phyloP scores from a whole-genome alignment of 2,329 filamentous ascomycete genomes.

The Paramyrothecium sp. region DNA sequence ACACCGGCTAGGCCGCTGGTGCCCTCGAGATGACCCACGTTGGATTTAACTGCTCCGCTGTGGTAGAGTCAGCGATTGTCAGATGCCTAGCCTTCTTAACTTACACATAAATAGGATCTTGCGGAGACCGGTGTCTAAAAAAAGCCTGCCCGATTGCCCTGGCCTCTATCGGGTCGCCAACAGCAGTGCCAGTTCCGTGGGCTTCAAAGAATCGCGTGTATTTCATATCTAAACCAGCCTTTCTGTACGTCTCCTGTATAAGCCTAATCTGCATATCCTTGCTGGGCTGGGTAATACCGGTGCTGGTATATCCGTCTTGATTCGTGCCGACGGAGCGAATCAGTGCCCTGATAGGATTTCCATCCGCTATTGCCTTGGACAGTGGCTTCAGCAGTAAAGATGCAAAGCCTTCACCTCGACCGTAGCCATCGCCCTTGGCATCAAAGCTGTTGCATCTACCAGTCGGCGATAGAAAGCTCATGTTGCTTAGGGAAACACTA shows the following conservation, averaged over 20 bases:
- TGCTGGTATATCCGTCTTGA: conserved; percentile 29
- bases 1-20: conserved; percentile 14
- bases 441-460: neutral
- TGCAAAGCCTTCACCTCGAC: neutral
- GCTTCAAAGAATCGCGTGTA: conserved; percentile 44
- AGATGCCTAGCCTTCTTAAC: conserved; percentile 21
- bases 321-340: conserved; percentile 27
- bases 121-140: neutral
- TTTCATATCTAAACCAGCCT: conserved; percentile 29
- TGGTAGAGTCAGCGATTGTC: neutral
- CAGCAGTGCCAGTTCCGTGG: conserved; percentile 49
- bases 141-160: conserved; percentile 23
- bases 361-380: conserved; percentile 17
- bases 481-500: neutral
- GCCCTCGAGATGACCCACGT: conserved; percentile 15
- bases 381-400: neutral
- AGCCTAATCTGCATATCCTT: conserved; percentile 35
- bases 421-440: neutral
- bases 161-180: conserved; percentile 39
- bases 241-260: conserved; percentile 37
- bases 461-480: neutral
- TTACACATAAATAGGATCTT: neutral
- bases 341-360: conserved; percentile 22
- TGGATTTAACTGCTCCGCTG: conserved; percentile 15
- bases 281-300: conserved; percentile 49